phyloP scores from a whole-genome alignment of 2,329 filamentous ascomycete species.

The Ascochyta clinopodiicola region DNA sequence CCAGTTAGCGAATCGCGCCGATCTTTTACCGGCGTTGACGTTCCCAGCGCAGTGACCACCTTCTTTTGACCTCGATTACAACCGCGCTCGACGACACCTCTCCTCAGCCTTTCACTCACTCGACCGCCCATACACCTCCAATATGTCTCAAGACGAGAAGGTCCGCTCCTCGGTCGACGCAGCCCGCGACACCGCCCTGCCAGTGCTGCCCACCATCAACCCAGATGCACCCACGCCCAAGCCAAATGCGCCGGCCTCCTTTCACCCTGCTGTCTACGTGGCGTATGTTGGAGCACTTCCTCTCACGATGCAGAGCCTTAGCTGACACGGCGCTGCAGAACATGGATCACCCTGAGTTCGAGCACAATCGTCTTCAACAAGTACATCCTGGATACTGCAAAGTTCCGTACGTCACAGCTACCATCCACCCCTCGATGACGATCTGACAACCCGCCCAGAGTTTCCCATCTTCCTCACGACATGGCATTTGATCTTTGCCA shows the following conservation, averaged over 20 bases:
- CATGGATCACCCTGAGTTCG: constrained; percentile 92
- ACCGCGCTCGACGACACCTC: constrained; percentile 19
- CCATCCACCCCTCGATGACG: constrained; percentile 2
- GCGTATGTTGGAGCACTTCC: constrained; percentile 60
- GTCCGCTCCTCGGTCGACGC: constrained; percentile 81
- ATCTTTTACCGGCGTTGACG: constrained; percentile 20
- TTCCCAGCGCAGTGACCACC: constrained; percentile 25
- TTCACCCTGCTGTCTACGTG: constrained; percentile 89
- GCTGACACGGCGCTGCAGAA: constrained; percentile 58
- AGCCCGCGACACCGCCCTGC: constrained; percentile 65
- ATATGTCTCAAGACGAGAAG: constrained; percentile 74
- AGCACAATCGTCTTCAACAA: constrained; percentile 99
- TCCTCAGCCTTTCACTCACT: constrained; percentile 30
- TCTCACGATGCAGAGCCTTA: constrained; percentile 2
- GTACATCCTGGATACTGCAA: constrained; percentile 86
- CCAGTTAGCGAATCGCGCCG: constrained; percentile 32
- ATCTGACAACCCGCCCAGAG: constrained; percentile 41
- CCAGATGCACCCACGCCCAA: constrained; percentile 74
- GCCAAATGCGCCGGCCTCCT: constrained; percentile 61
- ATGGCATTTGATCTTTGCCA: constrained; percentile 94
- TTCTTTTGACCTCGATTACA: constrained; percentile 27
- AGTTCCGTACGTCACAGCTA: constrained; percentile 72
- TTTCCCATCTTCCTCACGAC: constrained; percentile 75
- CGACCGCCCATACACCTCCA: constrained; percentile 29
- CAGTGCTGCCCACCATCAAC: constrained; percentile 81